Percentiles rank a stretch among this genome's conserved stretches.
Conservation (phyloP, 257 asterid genomes). For the Thymus mandschuricus region DNA sequence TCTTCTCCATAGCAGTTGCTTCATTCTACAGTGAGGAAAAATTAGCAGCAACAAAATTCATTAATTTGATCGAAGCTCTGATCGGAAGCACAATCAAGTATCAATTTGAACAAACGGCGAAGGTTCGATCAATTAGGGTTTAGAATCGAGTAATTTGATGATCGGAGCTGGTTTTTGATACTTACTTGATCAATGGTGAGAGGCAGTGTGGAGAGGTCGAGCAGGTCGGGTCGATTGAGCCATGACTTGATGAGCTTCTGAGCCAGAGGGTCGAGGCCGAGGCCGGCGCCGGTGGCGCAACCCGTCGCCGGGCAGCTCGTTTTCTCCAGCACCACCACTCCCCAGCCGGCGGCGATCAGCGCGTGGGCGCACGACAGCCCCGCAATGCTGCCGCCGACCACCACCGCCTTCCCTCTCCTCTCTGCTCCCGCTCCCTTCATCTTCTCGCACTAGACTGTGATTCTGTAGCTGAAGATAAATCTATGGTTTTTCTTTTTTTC, state of each 20-base stretch:
- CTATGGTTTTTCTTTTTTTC: no score
- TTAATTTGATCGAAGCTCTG: background rate
- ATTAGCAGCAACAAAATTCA: background rate
- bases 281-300: constrained; percentile 83
- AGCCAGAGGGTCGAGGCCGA: constrained; percentile 66
- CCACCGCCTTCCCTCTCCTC: constrained; percentile 60
- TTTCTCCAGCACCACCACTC: constrained; percentile 85
- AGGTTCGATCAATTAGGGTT: no score
- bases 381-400: constrained; percentile 90
- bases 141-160: no score
- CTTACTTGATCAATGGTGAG: constrained; percentile 76
- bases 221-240: constrained; percentile 55
- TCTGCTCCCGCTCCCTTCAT: constrained; percentile 35
- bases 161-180: background rate
- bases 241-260: constrained; percentile 56
- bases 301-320: constrained; percentile 68
- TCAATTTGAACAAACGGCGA: no score
- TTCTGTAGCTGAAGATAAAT: no score
- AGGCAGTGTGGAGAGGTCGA: constrained; percentile 59
- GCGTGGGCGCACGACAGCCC: constrained; percentile 78
- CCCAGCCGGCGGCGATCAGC: constrained; percentile 73
- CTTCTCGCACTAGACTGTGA: background rate
- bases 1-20: constrained; percentile 58
- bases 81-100: no score
- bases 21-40: constrained; percentile 52